Evolutionary conservation across 2,329 filamentous ascomycete genomes (phyloP), one percentile per base, ranked within the genome.

Genomic region (Fusarium sp.): DNA sequence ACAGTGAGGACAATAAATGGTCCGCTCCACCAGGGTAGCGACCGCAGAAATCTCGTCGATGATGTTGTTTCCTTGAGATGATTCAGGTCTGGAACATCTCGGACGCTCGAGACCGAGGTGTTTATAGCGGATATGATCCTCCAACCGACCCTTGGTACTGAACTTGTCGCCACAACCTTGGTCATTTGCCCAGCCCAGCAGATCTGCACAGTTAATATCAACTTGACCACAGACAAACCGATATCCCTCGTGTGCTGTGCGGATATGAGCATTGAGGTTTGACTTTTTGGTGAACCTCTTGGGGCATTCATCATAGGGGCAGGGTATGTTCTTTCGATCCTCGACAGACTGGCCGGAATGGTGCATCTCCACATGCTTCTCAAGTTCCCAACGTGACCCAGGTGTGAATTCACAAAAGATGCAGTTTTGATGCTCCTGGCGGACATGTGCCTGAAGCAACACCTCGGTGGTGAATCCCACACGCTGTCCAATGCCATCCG

Each of bases 211-310:
- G 10, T 80, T 82, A 2, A 94, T 80, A 69, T 91, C 87, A 13
- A 88, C 85, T 47, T 89, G 80, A 17, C 92, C 92, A 74, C 95
- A 97, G n/a, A 92, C 83, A 74, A 92, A 97, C 11, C 89, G 88
- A 68, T 89, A 82, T 19, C 92, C 90, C 68, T 93, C 86, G 75
- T 97, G 95, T 0, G 90, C 89, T 13, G 87, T 90, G 58, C 90
- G 89, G 55, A 95, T 83, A 75, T 98, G 95, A 1, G 90, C 87
- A 17, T 90, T 92, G 51, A 97, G 84, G 72, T 97, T 97, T n/a
- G 91, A 90, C 64, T 87, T 88, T 75, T 91, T 92, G 19, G 92
- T 94, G 78, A 97, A 97, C 54, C 84, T 87, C 74, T 92, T 92
- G 56, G 81, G 83, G 77, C 94, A 97, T 22, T 86, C 90, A 0